Evolutionary conservation across 208 protist species (phyloP).

Genomic region (Leishmania lainsoni): DNA sequence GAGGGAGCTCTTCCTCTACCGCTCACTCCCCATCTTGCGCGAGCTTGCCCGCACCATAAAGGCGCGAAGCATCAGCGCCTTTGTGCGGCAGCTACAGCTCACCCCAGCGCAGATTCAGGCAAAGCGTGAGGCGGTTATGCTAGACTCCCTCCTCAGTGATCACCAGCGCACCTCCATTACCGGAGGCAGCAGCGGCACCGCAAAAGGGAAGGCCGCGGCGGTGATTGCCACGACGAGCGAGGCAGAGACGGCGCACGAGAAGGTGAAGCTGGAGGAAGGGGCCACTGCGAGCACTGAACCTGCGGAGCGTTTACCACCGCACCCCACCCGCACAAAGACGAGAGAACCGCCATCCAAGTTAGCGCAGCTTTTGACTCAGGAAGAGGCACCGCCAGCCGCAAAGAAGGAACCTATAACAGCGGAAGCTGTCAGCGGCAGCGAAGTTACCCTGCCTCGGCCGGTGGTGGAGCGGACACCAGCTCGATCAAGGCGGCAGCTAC

Average conservation of each 20-base stretch:
- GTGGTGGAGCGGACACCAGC: neutral
- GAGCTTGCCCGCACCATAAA: conserved; percentile 47
- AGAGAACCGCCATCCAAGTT: neutral
- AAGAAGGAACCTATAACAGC: neutral
- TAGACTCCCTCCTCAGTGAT: conserved; percentile 31
- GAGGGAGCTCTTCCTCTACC: conserved; percentile 12
- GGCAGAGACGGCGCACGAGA: neutral
- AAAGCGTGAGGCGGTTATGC: conserved; percentile 76
- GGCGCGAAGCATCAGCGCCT: conserved; percentile 40
- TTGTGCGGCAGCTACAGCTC: conserved; percentile 50
- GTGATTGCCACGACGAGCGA: conserved; percentile 2
- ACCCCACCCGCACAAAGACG: neutral
- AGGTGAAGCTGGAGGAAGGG: conserved; percentile 4
- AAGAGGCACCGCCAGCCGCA: neutral
- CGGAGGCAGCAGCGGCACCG: neutral
- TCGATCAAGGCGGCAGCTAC: neutral
- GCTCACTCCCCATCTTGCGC: conserved; percentile 53
- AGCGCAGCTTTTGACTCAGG: neutral
- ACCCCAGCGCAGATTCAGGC: conserved; percentile 56
- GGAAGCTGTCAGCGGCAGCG: neutral
- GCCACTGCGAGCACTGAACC: neutral
- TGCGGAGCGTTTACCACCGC: conserved; percentile 5
- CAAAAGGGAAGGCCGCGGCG: neutral
- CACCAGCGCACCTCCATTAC: conserved; percentile 1
- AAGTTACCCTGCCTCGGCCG: neutral